Conservation (phyloP, 2,329 filamentous ascomycete genomes). For the Dryadomyces quercivorus region DNA sequence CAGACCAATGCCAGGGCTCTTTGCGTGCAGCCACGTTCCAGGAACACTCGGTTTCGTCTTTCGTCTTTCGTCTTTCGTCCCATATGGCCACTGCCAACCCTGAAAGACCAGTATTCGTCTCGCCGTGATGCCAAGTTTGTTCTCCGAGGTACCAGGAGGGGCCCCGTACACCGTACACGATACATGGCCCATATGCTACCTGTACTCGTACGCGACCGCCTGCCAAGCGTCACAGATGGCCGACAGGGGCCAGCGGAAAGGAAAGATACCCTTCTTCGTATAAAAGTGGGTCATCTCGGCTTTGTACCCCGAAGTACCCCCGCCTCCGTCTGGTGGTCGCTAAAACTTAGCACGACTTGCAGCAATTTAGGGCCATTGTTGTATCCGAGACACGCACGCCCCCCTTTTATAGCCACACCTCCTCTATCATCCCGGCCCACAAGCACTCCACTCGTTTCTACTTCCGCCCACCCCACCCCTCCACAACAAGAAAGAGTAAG, state of each 20-base stretch:
- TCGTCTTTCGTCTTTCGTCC: too few species aligned
- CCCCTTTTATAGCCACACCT: not conserved
- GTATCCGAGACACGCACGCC: constrained; percentile 11
- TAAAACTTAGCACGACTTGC: constrained; percentile 11
- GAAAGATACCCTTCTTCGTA: not conserved
- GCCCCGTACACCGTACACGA: too few species aligned
- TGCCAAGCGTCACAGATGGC: not conserved
- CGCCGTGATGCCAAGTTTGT: too few species aligned
- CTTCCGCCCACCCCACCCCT: not conserved
- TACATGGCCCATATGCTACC: too few species aligned
- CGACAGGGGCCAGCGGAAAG: not conserved
- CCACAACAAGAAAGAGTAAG: not conserved
- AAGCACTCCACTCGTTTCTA: not conserved
- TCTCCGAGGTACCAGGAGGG: too few species aligned
- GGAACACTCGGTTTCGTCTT: too few species aligned
- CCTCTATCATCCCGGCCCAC: not conserved
- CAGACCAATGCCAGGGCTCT: too few species aligned
- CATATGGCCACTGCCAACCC: too few species aligned
- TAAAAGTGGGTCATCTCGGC: not conserved
- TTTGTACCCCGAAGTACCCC: constrained; percentile 7
- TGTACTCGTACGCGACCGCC: too few species aligned
- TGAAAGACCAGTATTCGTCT: too few species aligned
- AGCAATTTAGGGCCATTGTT: constrained; percentile 10
- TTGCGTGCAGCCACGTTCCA: too few species aligned
- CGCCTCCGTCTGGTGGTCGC: constrained; percentile 7